phyloP scores from a whole-genome alignment of 345 rosid genomes.

The Brassica juncea region DNA sequence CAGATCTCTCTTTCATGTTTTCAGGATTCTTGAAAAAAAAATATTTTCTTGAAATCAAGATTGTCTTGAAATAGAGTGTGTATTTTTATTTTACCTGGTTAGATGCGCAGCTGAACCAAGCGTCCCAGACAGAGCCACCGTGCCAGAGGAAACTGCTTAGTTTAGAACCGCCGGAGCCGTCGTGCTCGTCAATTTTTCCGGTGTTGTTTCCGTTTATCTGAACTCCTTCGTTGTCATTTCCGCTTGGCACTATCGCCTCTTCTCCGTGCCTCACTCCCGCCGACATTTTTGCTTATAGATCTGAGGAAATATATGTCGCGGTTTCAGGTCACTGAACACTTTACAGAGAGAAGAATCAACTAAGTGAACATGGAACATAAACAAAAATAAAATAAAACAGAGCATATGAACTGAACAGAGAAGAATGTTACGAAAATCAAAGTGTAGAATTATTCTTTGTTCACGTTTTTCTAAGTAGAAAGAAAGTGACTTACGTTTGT shows the following conservation, averaged over 20 bases:
- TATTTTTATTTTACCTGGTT: slow-evolving; percentile 60
- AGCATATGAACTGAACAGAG: slow-evolving; percentile 9
- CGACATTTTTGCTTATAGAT: slow-evolving; percentile 60
- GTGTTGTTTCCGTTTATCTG: slow-evolving; percentile 38
- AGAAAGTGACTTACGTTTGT: slow-evolving; percentile 36
- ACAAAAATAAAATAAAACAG: background rate
- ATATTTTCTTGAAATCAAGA: background rate
- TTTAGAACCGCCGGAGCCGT: slow-evolving; percentile 42
- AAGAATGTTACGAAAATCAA: background rate
- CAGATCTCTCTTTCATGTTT: background rate
- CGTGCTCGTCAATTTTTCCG: slow-evolving; percentile 42
- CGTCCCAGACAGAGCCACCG: slow-evolving; percentile 99
- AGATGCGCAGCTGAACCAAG: slow-evolving; percentile 99
- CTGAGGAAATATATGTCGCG: slow-evolving; percentile 36
- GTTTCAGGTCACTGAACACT: background rate
- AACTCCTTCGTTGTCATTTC: slow-evolving; percentile 51
- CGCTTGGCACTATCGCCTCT: slow-evolving; percentile 76
- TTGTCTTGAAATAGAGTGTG: background rate
- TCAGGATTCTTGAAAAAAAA: background rate
- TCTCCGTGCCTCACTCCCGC: slow-evolving; percentile 53
- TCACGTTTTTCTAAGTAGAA: slow-evolving; percentile 23
- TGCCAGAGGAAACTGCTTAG: slow-evolving; percentile 88
- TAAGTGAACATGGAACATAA: slow-evolving; percentile 12
- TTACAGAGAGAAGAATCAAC: background rate
- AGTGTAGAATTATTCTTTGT: slow-evolving; percentile 4